These are phyloP conservation scores for Saccharomycopsis synnaedendra DNA, from an alignment of 805 yeast genomes.

Conservation along the genomic window DNA sequence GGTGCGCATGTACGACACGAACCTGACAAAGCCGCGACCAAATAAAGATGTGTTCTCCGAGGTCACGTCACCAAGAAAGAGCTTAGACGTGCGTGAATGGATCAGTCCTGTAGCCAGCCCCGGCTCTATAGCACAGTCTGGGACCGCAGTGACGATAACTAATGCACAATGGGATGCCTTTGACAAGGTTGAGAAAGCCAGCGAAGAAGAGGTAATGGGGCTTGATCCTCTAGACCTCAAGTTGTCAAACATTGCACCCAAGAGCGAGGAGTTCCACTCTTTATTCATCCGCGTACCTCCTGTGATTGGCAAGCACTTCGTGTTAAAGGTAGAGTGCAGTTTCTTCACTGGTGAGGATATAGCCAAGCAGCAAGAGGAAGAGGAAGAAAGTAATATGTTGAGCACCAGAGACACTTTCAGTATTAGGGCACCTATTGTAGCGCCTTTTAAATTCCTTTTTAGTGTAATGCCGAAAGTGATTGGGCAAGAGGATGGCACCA, in stretches of 20 bases:
- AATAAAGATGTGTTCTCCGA: conserved; percentile 7
- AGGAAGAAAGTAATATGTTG: conserved; percentile 8
- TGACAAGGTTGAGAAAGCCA: neutral
- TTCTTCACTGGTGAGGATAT: conserved; percentile 16
- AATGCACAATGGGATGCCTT: conserved; percentile 12
- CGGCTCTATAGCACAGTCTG: neutral
- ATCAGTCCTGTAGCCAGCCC: neutral
- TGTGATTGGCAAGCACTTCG: conserved; percentile 7
- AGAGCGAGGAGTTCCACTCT: conserved; percentile 4
- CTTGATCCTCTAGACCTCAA: conserved; percentile 5
- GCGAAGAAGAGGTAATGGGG: neutral
- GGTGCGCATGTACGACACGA: conserved; percentile 7
- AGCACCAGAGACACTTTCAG: conserved; percentile 17
- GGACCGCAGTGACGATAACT: neutral
- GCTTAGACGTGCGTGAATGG: conserved; percentile 5
- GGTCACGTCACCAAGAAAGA: conserved; percentile 11
- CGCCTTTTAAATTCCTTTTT: conserved; percentile 23
- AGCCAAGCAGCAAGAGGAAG: conserved; percentile 13
- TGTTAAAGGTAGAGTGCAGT: conserved; percentile 15
- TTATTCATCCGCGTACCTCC: conserved; percentile 14
- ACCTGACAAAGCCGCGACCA: conserved; percentile 1
- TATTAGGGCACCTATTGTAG: conserved; percentile 21
- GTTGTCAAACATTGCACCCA: conserved; percentile 3
- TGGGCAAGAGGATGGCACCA: conserved; percentile 3
- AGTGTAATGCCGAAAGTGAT: conserved; percentile 23